Base-by-base conservation (phyloP, 495 filamentous ascomycete species). In the Penicillium subrubescens region DNA sequence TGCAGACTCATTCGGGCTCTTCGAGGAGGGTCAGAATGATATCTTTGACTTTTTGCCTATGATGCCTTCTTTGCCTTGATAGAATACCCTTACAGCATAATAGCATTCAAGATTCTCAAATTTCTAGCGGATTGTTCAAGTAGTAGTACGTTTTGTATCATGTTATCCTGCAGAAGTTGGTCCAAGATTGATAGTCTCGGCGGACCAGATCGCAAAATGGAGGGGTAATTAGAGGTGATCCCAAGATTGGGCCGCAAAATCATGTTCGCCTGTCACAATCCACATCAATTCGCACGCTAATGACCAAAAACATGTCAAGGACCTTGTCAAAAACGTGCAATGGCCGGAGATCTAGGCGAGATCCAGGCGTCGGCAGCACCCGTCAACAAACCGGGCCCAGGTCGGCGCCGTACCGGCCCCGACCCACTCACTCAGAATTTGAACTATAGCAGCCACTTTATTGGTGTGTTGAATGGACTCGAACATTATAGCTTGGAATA, bases 1-100 rank as follows among this genome's bases (percentile, higher is more conserved):
- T 61, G 77, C 78, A 15, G 77, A 81, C 43, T 81, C 78, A 5
- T 81, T 81, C 59, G 78, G 77, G 14, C 68, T 81, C n/a, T 81
- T 81, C 41, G 78, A 81, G 41, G 78, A 81, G 56, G 78, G 73
- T 3, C 78, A 81, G 60, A 79, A 77, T 52, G 78, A 81, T 54
- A 73, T 81, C 29, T 81, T 81, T 65, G 78, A 81, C 59, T 81
- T 81, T 58, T 65, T 81, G 33, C 78, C 77, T 21, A 74, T 74
- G 61, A 78, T 80, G 76, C 76, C 77, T n/a, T 73, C 73, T 39
- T 70, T 79, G 56, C 75, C 77, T 29, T 67, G 69, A 58, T 76
- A 69, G 54, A 34, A 54, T 25, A 44, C 15, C 37, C 14, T 15
- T 58, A 19, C 7, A 21, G 27, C 15, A 21, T 56, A 21, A 56